These are phyloP conservation scores for Teratosphaeria zuluensis DNA, from an alignment of 2,329 filamentous ascomycete genomes.

Conservation along the genomic window DNA sequence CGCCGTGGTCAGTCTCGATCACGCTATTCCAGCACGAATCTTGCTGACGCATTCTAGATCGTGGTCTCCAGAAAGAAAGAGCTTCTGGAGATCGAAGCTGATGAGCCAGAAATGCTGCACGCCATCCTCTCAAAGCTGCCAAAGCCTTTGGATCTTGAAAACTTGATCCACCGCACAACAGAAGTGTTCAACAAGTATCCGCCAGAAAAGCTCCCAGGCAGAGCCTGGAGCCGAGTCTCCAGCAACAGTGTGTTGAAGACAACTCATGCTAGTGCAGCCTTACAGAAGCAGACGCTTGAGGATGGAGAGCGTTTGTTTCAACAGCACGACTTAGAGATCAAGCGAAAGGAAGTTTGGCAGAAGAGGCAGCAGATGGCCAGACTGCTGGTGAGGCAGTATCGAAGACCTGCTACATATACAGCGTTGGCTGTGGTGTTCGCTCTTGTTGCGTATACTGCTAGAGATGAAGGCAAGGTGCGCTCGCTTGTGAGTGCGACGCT, in stretches of 20 bases:
- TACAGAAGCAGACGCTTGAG: constrained; percentile 48
- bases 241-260: constrained; percentile 76
- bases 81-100: constrained; percentile 69
- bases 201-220: constrained; percentile 55
- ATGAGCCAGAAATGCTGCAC: constrained; percentile 89
- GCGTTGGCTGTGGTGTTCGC: constrained; percentile 53
- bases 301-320: constrained; percentile 61
- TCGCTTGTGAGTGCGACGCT: not conserved
- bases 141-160: constrained; percentile 67
- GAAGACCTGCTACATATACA: constrained; percentile 49
- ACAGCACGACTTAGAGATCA: constrained; percentile 63
- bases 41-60: constrained; percentile 41
- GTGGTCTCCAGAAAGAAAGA: constrained; percentile 71
- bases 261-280: constrained; percentile 44
- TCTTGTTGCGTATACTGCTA: constrained; percentile 43
- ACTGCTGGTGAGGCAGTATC: constrained; percentile 50
- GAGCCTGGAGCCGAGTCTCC: constrained; percentile 64
- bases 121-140: constrained; percentile 81
- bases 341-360: constrained; percentile 51
- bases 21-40: constrained; percentile 1
- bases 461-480: not conserved
- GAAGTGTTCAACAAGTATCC: constrained; percentile 57
- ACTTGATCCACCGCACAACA: constrained; percentile 58
- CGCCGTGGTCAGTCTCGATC: constrained; percentile 42
- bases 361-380: constrained; percentile 32